Conservation (phyloP, 306 rosid genomes). For the Quercus robur region DNA sequence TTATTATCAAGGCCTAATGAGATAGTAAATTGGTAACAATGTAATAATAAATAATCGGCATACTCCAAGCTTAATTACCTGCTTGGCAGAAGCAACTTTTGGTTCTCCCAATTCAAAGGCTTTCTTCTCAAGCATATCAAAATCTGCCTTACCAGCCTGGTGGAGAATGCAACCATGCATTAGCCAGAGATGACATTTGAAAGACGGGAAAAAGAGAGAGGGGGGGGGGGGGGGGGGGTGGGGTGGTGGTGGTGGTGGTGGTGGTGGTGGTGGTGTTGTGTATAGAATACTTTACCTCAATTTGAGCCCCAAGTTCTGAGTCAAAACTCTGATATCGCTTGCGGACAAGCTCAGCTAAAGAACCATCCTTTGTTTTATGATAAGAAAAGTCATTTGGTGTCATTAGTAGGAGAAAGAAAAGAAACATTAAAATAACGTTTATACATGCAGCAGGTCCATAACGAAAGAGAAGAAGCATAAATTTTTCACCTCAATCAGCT, state of each 20-base stretch:
- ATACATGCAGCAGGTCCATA: not conserved
- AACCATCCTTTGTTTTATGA: slow-evolving; percentile 66
- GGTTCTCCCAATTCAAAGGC: slow-evolving; percentile 89
- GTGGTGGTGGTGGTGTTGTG: rapidly evolving
- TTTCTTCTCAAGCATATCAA: slow-evolving; percentile 83
- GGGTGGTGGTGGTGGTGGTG: rapidly evolving
- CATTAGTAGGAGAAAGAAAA: not conserved
- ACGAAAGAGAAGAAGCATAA: not conserved
- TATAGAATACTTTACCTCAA: slow-evolving; percentile 52
- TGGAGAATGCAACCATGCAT: slow-evolving; percentile 14
- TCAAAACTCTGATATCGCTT: slow-evolving; percentile 83
- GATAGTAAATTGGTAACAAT: not conserved
- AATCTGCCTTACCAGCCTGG: slow-evolving; percentile 92
- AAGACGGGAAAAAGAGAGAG: not conserved
- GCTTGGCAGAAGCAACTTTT: slow-evolving; percentile 85
- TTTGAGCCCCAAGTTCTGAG: slow-evolving; percentile 64
- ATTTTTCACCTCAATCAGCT: slow-evolving; percentile 63
- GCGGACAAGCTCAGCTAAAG: slow-evolving; percentile 74
- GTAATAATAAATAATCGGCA: not conserved
- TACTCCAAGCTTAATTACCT: slow-evolving; percentile 42
- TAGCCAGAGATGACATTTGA: slow-evolving; percentile 11
- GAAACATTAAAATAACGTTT: slow-evolving; percentile 10
- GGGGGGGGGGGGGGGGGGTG: not conserved
- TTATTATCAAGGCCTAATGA: not conserved
- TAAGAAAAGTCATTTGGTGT: slow-evolving; percentile 14